These are phyloP conservation scores for Pezicula radicicola DNA, from an alignment of 2,329 filamentous ascomycete genomes.

Conservation along the genomic window DNA sequence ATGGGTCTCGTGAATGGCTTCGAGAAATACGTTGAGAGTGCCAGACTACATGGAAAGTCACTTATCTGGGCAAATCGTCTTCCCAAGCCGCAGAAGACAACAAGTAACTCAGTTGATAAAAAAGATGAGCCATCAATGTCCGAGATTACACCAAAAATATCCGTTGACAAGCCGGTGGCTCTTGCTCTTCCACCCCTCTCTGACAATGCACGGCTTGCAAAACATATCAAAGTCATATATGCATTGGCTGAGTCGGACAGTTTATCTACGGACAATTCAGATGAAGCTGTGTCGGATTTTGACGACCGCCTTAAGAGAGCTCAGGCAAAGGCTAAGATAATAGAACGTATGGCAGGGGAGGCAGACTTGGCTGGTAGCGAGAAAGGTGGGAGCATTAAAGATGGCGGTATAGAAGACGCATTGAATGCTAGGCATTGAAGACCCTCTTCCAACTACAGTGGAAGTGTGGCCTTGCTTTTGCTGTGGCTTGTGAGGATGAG, in stretches of 20 bases:
- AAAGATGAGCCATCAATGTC: neutral
- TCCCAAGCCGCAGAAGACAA: slow-evolving; percentile 22
- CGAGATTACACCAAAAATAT: neutral
- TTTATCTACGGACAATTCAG: slow-evolving; percentile 76
- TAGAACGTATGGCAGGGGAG: slow-evolving; percentile 67
- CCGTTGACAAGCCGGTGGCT: neutral
- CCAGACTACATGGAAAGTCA: slow-evolving; percentile 73
- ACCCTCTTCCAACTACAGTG: no score
- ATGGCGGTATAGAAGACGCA: slow-evolving; percentile 45
- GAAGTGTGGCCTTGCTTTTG: no score
- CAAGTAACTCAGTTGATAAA: neutral
- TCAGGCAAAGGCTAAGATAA: slow-evolving; percentile 77
- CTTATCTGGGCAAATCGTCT: slow-evolving; percentile 81
- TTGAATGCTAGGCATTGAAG: slow-evolving; percentile 30
- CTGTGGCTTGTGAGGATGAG: no score
- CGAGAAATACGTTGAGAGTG: slow-evolving; percentile 84
- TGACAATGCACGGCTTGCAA: slow-evolving; percentile 64
- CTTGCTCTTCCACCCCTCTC: slow-evolving; percentile 41
- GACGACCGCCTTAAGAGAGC: slow-evolving; percentile 86
- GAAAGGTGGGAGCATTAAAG: slow-evolving; percentile 14
- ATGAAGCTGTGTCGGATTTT: slow-evolving; percentile 87
- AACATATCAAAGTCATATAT: slow-evolving; percentile 73
- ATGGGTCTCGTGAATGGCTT: slow-evolving; percentile 92
- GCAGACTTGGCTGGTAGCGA: slow-evolving; percentile 2
- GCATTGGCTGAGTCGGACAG: slow-evolving; percentile 76